phyloP scores from a whole-genome alignment of 2,329 filamentous ascomycete species.

The Sarocladium oryzae region DNA sequence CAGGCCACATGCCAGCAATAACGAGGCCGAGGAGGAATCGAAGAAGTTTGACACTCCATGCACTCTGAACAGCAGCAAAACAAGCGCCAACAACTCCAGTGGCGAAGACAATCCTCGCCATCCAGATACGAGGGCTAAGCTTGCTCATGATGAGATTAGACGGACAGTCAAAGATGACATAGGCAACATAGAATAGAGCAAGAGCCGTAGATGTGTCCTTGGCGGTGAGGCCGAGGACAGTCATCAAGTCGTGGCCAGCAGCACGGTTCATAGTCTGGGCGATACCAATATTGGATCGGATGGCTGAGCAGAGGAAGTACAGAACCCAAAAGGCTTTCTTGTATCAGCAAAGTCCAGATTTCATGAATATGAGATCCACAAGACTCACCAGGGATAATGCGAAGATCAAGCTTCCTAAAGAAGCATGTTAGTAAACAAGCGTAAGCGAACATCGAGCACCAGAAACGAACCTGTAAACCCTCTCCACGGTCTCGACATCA shows the following conservation, averaged over 20 bases:
- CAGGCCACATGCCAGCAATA: conserved; percentile 91
- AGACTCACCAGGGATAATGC: conserved; percentile 50
- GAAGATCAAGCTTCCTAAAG: conserved; percentile 45
- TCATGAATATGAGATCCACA: background rate
- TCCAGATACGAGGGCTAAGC: conserved; percentile 81
- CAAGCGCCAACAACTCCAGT: conserved; percentile 80
- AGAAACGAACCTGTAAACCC: conserved; percentile 34
- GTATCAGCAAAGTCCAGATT: background rate
- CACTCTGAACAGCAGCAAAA: conserved; percentile 72
- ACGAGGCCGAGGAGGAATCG: conserved; percentile 80
- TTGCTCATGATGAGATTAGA: conserved; percentile 86
- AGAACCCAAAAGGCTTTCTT: conserved; percentile 71
- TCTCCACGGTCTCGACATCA: conserved; percentile 44
- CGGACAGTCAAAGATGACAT: conserved; percentile 82
- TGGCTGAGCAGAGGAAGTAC: conserved; percentile 88
- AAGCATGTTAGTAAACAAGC: background rate
- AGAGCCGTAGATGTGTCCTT: conserved; percentile 79
- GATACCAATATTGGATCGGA: conserved; percentile 84
- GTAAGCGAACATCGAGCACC: background rate
- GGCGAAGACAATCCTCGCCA: conserved; percentile 83
- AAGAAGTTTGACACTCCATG: conserved; percentile 85
- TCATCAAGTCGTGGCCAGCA: conserved; percentile 66
- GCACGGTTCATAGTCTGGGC: conserved; percentile 87
- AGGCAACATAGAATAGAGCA: conserved; percentile 86
- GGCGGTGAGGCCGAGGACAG: conserved; percentile 59